phyloP scores from a whole-genome alignment of 176 grass and related monocot genomes.

The Pontederia paniculata region DNA sequence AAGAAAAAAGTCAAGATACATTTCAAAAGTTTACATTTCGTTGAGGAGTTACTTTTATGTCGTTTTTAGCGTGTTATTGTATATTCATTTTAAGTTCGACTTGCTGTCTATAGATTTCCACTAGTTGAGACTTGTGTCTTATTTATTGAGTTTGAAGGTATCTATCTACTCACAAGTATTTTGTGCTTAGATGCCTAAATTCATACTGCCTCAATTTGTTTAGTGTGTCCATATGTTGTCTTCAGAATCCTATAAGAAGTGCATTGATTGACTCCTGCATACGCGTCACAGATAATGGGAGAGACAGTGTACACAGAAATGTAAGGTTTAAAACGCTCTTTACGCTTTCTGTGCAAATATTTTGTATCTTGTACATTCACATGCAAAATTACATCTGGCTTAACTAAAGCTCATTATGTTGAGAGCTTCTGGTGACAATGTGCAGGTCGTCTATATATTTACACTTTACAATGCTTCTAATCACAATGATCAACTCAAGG shows the following conservation, averaged over 20 bases:
- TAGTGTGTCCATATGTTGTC: background rate
- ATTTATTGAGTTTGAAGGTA: too few species aligned
- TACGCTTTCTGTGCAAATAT: background rate
- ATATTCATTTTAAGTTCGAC: too few species aligned
- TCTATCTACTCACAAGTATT: background rate
- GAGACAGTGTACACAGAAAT: slow-evolving; percentile 14
- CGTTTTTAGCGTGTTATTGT: too few species aligned
- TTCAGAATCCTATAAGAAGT: slow-evolving; percentile 11
- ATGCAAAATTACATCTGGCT: background rate
- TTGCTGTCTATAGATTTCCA: too few species aligned
- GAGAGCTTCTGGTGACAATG: background rate
- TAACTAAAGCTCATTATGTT: background rate
- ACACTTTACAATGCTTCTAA: slow-evolving; percentile 15
- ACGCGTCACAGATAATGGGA: slow-evolving; percentile 11
- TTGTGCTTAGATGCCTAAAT: background rate
- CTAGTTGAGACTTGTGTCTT: too few species aligned
- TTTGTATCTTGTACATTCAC: background rate
- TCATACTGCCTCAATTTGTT: too few species aligned
- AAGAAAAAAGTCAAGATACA: too few species aligned
- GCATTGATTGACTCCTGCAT: slow-evolving; percentile 16
- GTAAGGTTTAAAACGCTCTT: background rate
- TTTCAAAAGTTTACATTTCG: too few species aligned
- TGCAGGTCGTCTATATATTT: slow-evolving; percentile 15
- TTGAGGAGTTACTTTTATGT: too few species aligned
- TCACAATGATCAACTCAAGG: slow-evolving; percentile 21